Evolutionary conservation across 805 yeast species (phyloP).

Genomic region (Metschnikowia henanensis): DNA sequence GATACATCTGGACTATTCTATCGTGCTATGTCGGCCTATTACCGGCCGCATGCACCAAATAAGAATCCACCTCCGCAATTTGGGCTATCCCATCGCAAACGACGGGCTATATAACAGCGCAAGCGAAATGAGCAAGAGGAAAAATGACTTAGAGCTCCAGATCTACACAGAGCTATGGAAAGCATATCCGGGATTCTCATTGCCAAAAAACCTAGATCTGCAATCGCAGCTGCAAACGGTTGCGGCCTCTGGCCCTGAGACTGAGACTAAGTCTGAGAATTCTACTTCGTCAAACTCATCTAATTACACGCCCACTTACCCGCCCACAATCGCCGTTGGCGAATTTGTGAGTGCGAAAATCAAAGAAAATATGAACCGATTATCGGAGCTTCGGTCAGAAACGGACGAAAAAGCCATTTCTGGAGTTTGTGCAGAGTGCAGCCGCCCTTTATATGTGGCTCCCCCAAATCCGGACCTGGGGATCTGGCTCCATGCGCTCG

Average conservation of each 20-base stretch:
- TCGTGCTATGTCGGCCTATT: slow-evolving; percentile 48
- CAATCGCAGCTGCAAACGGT: neutral
- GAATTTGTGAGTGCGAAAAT: neutral
- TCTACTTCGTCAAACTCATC: too few relatives aligned
- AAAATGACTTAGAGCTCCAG: slow-evolving; percentile 9
- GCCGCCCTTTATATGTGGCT: slow-evolving; percentile 12
- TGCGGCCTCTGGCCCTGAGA: neutral
- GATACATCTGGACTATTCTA: slow-evolving; percentile 32
- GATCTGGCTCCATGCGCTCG: slow-evolving; percentile 50
- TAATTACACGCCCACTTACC: too few relatives aligned
- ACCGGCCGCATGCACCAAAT: slow-evolving; percentile 61
- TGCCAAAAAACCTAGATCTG: neutral
- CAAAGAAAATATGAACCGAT: neutral
- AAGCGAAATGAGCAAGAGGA: slow-evolving; percentile 2
- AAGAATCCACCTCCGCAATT: slow-evolving; percentile 50
- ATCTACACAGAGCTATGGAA: slow-evolving; percentile 8
- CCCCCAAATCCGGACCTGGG: slow-evolving; percentile 21
- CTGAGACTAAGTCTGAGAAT: neutral
- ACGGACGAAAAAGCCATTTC: neutral
- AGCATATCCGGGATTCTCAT: slow-evolving; percentile 3
- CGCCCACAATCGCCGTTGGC: neutral
- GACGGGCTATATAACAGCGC: slow-evolving; percentile 15
- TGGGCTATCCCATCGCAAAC: slow-evolving; percentile 29
- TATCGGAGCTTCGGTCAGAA: neutral
- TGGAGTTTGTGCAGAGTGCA: slow-evolving; percentile 15